phyloP scores from a whole-genome alignment of 306 rosid species.

The Abrus precatorius region DNA sequence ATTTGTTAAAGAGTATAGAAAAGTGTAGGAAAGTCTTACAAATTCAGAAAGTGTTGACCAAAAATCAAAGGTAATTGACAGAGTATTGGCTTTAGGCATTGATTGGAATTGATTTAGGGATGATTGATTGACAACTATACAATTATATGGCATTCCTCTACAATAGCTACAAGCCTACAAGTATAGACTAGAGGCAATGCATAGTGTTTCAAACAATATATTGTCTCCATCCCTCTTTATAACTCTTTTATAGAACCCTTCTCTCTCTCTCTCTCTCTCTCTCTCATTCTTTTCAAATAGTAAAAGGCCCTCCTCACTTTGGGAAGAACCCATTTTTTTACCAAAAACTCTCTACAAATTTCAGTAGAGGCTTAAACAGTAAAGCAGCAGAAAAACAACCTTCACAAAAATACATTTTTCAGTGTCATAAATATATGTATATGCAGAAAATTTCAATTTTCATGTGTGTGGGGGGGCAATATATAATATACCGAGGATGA shows the following conservation, averaged over 20 bases:
- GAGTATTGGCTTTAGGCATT: neutral
- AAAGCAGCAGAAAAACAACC: constrained; percentile 13
- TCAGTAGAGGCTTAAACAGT: too few species aligned
- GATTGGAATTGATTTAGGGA: neutral
- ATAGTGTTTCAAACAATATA: neutral
- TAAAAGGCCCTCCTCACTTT: too few species aligned
- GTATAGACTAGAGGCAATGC: constrained; percentile 15
- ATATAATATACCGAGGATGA: constrained; percentile 79
- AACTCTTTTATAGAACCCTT: too few species aligned
- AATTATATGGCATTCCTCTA: neutral
- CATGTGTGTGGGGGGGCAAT: too few species aligned
- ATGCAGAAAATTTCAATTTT: neutral
- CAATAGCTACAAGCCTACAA: neutral
- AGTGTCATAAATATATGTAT: neutral
- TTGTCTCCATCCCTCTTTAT: neutral
- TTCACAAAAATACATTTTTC: neutral
- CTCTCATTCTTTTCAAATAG: too few species aligned
- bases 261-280: too few species aligned
- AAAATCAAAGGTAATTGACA: neutral
- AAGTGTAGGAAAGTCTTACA: neutral
- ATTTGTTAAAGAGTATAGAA: neutral
- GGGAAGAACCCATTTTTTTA: too few species aligned
- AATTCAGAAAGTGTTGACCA: constrained; percentile 3
- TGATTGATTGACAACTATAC: neutral
- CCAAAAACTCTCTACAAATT: too few species aligned